Percentiles rank a stretch among this genome's conserved stretches.
These are phyloP conservation scores for Candida loeiensis DNA, from an alignment of 805 yeast species.

Conservation along the genomic window DNA sequence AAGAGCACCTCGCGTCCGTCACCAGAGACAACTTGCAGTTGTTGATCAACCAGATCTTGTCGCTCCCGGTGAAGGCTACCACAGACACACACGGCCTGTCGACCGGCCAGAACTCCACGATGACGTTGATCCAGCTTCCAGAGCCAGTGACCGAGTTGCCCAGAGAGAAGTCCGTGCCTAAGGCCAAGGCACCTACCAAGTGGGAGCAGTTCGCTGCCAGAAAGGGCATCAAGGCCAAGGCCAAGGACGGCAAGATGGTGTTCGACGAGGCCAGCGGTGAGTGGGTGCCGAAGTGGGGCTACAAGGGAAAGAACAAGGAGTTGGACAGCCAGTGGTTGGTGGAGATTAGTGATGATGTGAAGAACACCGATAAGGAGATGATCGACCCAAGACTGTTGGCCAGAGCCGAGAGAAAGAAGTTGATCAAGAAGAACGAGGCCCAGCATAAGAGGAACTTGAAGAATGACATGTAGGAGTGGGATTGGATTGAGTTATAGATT, in stretches of 20 bases:
- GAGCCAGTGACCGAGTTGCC: conserved; percentile 80
- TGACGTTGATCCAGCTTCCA: conserved; percentile 83
- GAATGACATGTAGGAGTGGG: conserved; percentile 16
- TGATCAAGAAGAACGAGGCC: conserved; percentile 77
- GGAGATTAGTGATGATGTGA: conserved; percentile 78
- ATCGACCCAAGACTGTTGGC: conserved; percentile 82
- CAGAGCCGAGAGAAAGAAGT: conserved; percentile 79
- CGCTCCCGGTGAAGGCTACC: conserved; percentile 85
- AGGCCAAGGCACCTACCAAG: conserved; percentile 85
- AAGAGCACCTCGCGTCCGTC: conserved; percentile 56
- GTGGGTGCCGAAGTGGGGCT: conserved; percentile 99
- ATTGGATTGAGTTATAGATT: not conserved
- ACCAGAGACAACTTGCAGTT: conserved; percentile 93
- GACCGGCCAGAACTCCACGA: conserved; percentile 64
- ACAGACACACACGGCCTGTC: conserved; percentile 63
- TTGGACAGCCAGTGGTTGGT: conserved; percentile 92
- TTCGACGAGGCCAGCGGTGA: conserved; percentile 86
- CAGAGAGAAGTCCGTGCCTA: conserved; percentile 93
- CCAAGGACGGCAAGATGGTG: conserved; percentile 83
- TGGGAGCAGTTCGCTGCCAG: conserved; percentile 97
- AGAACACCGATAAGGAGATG: conserved; percentile 51
- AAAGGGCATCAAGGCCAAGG: conserved; percentile 91
- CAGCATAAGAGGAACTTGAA: conserved; percentile 81
- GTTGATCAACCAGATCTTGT: conserved; percentile 82
- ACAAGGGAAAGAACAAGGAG: conserved; percentile 85